Evolutionary conservation across 2,329 filamentous ascomycete species (phyloP).

Genomic region (Esteya vermicola): DNA sequence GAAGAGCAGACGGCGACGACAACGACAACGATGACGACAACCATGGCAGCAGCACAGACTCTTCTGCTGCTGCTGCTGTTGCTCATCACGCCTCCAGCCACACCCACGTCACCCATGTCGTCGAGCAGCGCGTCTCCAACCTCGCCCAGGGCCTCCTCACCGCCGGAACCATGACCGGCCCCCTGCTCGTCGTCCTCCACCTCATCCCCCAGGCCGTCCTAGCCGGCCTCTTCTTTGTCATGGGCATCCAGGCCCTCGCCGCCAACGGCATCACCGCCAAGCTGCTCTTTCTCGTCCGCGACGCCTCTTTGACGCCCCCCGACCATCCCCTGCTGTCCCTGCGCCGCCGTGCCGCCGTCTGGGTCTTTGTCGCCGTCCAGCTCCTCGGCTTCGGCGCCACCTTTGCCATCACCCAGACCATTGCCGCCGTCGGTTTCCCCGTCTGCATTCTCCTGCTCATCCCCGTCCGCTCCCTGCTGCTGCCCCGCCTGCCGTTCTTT

Average conservation of each 20-base stretch:
- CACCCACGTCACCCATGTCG: constrained; percentile 45
- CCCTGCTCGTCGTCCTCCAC: constrained; percentile 58
- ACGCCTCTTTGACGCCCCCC: constrained; percentile 45
- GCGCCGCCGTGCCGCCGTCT: constrained; percentile 49
- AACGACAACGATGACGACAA: not conserved
- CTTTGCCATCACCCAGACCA: constrained; percentile 69
- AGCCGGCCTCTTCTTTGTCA: constrained; percentile 71
- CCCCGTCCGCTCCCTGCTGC: constrained; percentile 47
- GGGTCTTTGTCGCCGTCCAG: constrained; percentile 56
- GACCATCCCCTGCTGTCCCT: constrained; percentile 45
- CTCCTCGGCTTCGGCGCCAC: constrained; percentile 60
- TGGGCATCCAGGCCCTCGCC: constrained; percentile 66
- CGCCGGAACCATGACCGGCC: constrained; percentile 64
- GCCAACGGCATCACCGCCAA: constrained; percentile 67
- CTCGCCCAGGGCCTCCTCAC: constrained; percentile 65
- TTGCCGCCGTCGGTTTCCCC: constrained; percentile 70
- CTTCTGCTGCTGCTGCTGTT: no score
- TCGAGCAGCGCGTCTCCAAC: constrained; percentile 69
- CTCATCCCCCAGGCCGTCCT: constrained; percentile 69
- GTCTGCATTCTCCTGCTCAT: constrained; percentile 58
- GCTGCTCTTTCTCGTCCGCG: constrained; percentile 53
- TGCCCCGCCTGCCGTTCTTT: constrained; percentile 50
- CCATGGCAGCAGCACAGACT: constrained; percentile 12
- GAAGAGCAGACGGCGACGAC: constrained; percentile 10
- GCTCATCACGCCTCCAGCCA: constrained; percentile 15